Evolutionary conservation across 768 basidiomycete species (phyloP).

Genomic region (Aureoboletus auriporus): DNA sequence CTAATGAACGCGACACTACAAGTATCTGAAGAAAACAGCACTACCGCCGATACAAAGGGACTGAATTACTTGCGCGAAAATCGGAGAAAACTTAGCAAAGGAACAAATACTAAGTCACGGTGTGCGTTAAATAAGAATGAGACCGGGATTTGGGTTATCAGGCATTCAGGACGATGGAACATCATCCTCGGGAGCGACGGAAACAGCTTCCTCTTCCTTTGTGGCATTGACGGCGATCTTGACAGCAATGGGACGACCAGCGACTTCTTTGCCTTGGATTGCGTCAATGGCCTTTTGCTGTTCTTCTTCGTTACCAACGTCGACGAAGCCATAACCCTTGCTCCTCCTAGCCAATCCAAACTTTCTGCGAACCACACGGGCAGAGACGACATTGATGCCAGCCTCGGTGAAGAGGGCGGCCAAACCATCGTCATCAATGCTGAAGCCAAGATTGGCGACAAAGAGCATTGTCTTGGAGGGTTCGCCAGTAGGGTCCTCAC

Average conservation of each 20-base stretch:
- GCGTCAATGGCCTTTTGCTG: constrained; percentile 89
- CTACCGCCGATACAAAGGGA: constrained; percentile 34
- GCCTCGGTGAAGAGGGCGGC: constrained; percentile 81
- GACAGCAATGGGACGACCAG: constrained; percentile 82
- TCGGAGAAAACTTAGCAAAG: constrained; percentile 35
- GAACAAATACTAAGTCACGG: constrained; percentile 32
- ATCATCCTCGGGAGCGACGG: constrained; percentile 30
- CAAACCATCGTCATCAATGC: constrained; percentile 81
- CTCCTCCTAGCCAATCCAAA: constrained; percentile 83
- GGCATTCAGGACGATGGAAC: constrained; percentile 24
- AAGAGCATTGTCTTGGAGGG: constrained; percentile 89
- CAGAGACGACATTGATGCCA: constrained; percentile 76
- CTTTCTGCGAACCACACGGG: constrained; percentile 84
- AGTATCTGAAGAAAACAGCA: constrained; percentile 36
- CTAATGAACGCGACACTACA: constrained; percentile 31
- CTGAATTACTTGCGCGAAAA: constrained; percentile 30
- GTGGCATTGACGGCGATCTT: constrained; percentile 92
- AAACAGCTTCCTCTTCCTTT: constrained; percentile 51
- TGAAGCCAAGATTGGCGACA: constrained; percentile 97
- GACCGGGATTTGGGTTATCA: constrained; percentile 18
- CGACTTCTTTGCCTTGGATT: constrained; percentile 84
- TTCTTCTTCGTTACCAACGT: constrained; percentile 83
- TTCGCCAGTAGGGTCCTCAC: constrained; percentile 83
- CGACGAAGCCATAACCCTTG: constrained; percentile 98
- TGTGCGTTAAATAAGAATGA: constrained; percentile 26